These are phyloP conservation scores for Gossypium anomalum DNA, from an alignment of 345 rosid species.

Conservation along the genomic window DNA sequence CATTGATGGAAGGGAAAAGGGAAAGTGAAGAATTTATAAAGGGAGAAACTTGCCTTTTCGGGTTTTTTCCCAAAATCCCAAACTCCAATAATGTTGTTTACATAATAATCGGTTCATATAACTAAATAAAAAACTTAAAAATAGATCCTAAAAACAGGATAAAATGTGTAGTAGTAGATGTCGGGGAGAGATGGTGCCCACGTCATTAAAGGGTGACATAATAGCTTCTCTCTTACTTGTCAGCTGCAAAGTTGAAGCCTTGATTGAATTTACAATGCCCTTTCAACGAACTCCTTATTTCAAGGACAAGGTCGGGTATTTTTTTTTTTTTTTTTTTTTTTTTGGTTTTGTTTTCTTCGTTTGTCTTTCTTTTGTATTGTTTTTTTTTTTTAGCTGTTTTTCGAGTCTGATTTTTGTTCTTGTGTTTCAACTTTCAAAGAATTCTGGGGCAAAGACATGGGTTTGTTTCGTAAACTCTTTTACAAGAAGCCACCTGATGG, in stretches of 20 bases:
- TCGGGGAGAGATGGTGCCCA: neutral
- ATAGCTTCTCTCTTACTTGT: conserved; percentile 4
- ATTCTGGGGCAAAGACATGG: conserved; percentile 39
- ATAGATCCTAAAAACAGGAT: neutral
- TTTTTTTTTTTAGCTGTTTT: neutral
- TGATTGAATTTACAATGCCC: neutral
- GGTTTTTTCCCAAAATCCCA: neutral
- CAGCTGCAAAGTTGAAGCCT: conserved; percentile 6
- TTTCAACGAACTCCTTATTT: neutral
- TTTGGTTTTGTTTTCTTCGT: neutral
- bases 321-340: neutral
- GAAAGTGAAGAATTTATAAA: neutral
- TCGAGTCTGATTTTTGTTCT: neutral
- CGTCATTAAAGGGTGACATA: conserved; percentile 1
- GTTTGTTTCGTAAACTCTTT: conserved; percentile 80
- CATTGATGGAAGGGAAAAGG: neutral
- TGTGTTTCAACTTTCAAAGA: neutral
- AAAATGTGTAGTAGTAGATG: neutral
- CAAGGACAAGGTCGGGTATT: conserved; percentile 3
- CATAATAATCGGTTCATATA: conserved; percentile 1
- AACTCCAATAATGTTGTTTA: neutral
- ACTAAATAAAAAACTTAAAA: neutral
- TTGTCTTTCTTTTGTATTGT: no score
- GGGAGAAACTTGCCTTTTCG: neutral
- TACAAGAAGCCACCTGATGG: conserved; percentile 92